A percentile compares a stretch with the other conserved stretches of the same genome.
These are phyloP conservation scores for Isoetes taiwanensis DNA, from an alignment of 75 land plant genomes.

Conservation along the genomic window DNA sequence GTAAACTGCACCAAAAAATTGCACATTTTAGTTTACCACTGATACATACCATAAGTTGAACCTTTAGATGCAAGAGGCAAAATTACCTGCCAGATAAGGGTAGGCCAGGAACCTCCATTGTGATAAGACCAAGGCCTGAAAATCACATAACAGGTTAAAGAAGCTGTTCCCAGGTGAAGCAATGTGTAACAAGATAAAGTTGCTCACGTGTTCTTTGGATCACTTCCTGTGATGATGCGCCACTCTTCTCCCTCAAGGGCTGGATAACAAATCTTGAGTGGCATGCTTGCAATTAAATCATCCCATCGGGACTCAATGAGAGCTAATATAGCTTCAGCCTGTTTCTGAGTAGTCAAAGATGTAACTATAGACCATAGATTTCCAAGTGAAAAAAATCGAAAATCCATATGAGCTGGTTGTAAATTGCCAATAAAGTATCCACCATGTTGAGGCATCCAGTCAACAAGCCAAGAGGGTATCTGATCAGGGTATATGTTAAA, in stretches of 20 bases:
- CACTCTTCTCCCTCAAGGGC: conserved; percentile 67
- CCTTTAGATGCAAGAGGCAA: background rate
- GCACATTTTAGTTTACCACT: too few species aligned
- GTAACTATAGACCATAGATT: conserved; percentile 61
- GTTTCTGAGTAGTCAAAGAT: conserved; percentile 53
- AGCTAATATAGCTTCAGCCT: conserved; percentile 43
- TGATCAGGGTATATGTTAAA: conserved; percentile 83
- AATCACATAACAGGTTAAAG: too few species aligned
- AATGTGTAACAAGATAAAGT: too few species aligned
- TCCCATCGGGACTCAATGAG: conserved; percentile 68
- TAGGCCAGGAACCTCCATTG: conserved; percentile 76
- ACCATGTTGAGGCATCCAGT: conserved; percentile 70
- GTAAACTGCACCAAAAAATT: conserved; percentile 43
- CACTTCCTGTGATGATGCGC: conserved; percentile 81
- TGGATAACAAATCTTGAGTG: conserved; percentile 64
- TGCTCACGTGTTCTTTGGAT: conserved; percentile 83
- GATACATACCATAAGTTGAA: too few species aligned
- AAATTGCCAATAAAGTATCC: conserved; percentile 72
- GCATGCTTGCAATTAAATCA: conserved; percentile 61
- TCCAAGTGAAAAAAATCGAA: conserved; percentile 70
- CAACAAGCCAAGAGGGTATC: conserved; percentile 60
- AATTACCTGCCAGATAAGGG: conserved; percentile 67
- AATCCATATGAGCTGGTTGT: conserved; percentile 89
- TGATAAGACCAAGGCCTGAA: conserved; percentile 83
- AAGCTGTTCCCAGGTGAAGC: too few species aligned